Evolutionary conservation across 169 alveolate species (phyloP), one percentile per base, ranked within the genome.

Genomic region (Fabrea salina): DNA sequence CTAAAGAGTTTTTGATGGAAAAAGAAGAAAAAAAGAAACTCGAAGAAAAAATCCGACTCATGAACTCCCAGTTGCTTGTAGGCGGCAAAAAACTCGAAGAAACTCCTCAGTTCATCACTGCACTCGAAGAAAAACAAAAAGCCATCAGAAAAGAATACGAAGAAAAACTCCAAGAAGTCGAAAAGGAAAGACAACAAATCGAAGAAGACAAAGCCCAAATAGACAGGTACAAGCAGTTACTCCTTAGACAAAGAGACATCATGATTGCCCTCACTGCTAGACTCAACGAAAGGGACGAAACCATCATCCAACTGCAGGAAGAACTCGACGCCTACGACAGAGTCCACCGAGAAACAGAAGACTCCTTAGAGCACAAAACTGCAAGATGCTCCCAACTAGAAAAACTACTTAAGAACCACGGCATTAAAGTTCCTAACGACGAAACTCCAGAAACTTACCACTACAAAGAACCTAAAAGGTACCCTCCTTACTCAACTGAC

Each of bases 281-380:
- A 64, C 74, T 94, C 43, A 93, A 94, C 84, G 96, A 92, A 83
- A 83, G 96, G 75, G 97, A 94, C 80, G 96, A 94, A 75, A 86
- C 94, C 37, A 93, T 94, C 16, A 86, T 92, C 11, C 89, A 90
- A 64, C 83, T 92, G 43, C 88, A 94, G 66, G 96, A 92, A 72
- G 95, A 91, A 74, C 78, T 89, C 2, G 96, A 92, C 80, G 94
- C 93, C 19, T 92, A 82, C 70, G 95, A 93, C 58, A 72, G 91
- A 58, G 86, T 91, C 30, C 94, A 89, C 70, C 78, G 89, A 66
- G 95, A 91, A 67, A 86, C 89, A 30, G 95, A 91, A 54, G 85
- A 79, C 4, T 51, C 49, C 37, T 32, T 85, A 16, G 49, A 70
- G 6, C 8, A 70, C 5, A 40, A 70, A 30, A 27, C 37, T 35